phyloP scores from a whole-genome alignment of 257 asterid genomes.

The Forsythia viridissima region DNA sequence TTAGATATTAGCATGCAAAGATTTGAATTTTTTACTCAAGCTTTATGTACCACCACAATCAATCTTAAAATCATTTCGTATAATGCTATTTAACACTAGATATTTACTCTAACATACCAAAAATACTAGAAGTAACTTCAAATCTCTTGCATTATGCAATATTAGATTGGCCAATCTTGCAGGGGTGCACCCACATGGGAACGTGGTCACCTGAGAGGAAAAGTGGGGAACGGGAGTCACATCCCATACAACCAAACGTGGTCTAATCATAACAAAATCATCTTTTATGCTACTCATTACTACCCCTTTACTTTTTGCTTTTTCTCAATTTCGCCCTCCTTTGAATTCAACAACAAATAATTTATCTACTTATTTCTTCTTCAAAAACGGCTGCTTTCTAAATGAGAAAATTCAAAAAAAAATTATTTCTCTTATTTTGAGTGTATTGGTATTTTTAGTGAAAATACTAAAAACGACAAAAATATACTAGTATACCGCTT shows the following conservation, averaged over 20 bases:
- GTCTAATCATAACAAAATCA: conserved; percentile 43
- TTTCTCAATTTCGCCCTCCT: not conserved
- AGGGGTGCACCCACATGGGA: conserved; percentile 1
- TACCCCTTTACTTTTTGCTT: conserved; percentile 3
- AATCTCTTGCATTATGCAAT: not conserved
- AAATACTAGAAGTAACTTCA: not conserved
- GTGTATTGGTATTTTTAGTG: no score
- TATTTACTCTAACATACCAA: not conserved
- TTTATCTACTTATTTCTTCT: no score
- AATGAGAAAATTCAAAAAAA: no score
- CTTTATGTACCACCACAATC: no score
- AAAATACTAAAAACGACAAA: no score
- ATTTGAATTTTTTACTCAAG: no score
- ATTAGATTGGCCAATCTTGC: not conserved
- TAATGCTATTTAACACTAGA: no score
- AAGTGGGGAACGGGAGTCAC: conserved; percentile 14
- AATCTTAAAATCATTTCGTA: no score
- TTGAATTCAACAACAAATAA: not conserved
- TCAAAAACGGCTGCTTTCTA: no score
- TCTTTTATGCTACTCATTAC: conserved; percentile 20
- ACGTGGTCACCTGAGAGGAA: not conserved
- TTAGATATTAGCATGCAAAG: no score
- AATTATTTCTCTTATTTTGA: no score
- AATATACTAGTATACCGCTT: no score
- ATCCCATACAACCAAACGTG: conserved; percentile 26